Evolutionary conservation across 495 filamentous ascomycete species (phyloP).

Genomic region (Podospora bellae-mahoneyi): DNA sequence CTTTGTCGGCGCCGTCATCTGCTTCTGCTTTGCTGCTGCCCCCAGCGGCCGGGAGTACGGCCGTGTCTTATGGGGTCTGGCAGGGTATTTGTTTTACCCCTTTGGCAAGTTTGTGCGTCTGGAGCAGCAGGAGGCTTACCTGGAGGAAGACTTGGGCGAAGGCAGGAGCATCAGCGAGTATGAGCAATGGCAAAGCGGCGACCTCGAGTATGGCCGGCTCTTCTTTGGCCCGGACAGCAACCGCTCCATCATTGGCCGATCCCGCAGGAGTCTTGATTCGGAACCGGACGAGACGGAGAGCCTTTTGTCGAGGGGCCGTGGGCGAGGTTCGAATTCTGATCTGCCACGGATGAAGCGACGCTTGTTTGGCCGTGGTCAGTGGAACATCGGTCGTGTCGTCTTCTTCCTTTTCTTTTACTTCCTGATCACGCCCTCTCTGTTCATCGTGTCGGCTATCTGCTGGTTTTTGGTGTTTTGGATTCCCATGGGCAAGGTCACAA

Average conservation of each 20-base stretch:
- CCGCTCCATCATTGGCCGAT: slow-evolving; percentile 82
- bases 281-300: slow-evolving; percentile 79
- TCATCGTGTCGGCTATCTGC: slow-evolving; percentile 81
- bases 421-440: slow-evolving; percentile 81
- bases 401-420: slow-evolving; percentile 98
- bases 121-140: slow-evolving; percentile 88
- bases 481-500: slow-evolving; percentile 94
- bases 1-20: slow-evolving; percentile 66
- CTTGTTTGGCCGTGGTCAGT: slow-evolving; percentile 91
- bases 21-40: slow-evolving; percentile 74
- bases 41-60: slow-evolving; percentile 84
- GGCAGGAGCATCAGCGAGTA: slow-evolving; percentile 99
- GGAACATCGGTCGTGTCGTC: slow-evolving; percentile 88
- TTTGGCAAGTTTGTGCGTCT: slow-evolving; percentile 95
- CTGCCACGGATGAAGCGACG: slow-evolving; percentile 69
- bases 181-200: slow-evolving; percentile 97
- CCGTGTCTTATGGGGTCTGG: slow-evolving; percentile 74
- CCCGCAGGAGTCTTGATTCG: slow-evolving; percentile 85
- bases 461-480: slow-evolving; percentile 98
- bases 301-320: slow-evolving; percentile 65
- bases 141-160: slow-evolving; percentile 96
- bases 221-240: slow-evolving; percentile 87
- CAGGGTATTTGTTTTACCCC: slow-evolving; percentile 87
- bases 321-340: slow-evolving; percentile 42
- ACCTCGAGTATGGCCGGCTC: slow-evolving; percentile 88